Percentiles rank a stretch among this genome's conserved stretches.
Conservation (phyloP, 805 yeast genomes). For the Scheffersomyces lignosus region DNA sequence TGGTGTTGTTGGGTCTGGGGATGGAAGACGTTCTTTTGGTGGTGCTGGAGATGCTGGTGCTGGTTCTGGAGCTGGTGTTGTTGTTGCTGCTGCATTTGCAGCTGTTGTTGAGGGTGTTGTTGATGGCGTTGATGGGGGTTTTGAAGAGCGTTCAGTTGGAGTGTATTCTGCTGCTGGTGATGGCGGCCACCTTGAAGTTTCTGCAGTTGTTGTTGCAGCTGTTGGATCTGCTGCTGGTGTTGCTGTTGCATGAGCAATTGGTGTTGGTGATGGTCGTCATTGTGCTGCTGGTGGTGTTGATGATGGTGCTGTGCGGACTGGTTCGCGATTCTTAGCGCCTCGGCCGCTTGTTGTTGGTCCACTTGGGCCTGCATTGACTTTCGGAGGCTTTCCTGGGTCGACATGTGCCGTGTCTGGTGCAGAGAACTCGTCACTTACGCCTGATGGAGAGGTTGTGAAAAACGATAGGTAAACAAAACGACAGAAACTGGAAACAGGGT, state of each 20-base stretch:
- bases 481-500: conserved; percentile 4
- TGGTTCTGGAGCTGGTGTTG: conserved; percentile 7
- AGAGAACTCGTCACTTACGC: too few relatives aligned
- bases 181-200: conserved; percentile 9
- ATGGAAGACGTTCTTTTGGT: conserved; percentile 11
- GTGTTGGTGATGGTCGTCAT: conserved; percentile 4
- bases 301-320: not conserved
- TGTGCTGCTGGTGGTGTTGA: conserved; percentile 3
- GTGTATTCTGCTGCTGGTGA: conserved; percentile 9
- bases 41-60: conserved; percentile 13
- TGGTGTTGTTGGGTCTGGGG: conserved; percentile 4
- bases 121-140: conserved; percentile 11
- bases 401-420: conserved; percentile 7
- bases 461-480: conserved; percentile 3
- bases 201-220: conserved; percentile 12
- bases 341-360: conserved; percentile 19
- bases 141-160: conserved; percentile 7
- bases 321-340: conserved; percentile 18
- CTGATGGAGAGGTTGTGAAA: too few relatives aligned
- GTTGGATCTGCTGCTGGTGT: conserved; percentile 12
- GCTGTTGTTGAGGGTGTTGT: conserved; percentile 7
- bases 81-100: conserved; percentile 6
- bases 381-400: conserved; percentile 5
- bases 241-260: conserved; percentile 4
- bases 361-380: conserved; percentile 7